Percentiles rank a stretch among this genome's conserved stretches.
These are phyloP conservation scores for Penicillium sp. DNA, from an alignment of 2,329 filamentous ascomycete species.

Conservation along the genomic window DNA sequence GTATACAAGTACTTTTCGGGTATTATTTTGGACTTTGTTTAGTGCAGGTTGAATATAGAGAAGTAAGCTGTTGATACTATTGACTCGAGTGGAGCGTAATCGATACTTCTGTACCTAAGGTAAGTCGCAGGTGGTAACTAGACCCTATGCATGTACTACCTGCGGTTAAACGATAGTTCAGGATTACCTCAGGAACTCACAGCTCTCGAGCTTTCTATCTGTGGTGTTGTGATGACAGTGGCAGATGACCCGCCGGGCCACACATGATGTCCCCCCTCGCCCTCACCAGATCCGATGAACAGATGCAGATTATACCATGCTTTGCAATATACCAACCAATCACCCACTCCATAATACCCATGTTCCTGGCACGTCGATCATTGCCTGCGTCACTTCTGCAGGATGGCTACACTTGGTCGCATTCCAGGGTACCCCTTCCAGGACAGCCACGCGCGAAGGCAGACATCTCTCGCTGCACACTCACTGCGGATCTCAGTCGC, in stretches of 20 bases:
- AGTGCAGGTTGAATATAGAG: no score
- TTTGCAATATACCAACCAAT: background rate
- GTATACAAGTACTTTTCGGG: background rate
- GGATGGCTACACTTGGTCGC: background rate
- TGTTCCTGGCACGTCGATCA: background rate
- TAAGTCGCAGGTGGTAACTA: no score
- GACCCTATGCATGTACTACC: no score
- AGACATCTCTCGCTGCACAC: background rate
- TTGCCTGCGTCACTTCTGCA: background rate
- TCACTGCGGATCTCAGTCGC: background rate
- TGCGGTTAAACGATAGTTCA: background rate
- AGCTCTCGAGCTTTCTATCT: background rate
- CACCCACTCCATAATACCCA: background rate
- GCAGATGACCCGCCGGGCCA: background rate
- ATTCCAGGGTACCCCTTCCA: slow-evolving; percentile 3
- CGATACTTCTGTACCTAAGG: no score
- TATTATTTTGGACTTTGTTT: background rate
- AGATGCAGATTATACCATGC: background rate
- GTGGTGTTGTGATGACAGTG: background rate
- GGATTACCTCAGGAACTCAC: background rate
- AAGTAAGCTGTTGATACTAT: no score
- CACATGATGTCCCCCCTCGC: background rate
- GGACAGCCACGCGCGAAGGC: background rate
- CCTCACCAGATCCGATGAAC: background rate
- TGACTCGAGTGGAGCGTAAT: background rate